A percentile compares a stretch with the other conserved stretches of the same genome.
Conservation (phyloP, 306 rosid genomes). For the Bauhinia variegata region DNA sequence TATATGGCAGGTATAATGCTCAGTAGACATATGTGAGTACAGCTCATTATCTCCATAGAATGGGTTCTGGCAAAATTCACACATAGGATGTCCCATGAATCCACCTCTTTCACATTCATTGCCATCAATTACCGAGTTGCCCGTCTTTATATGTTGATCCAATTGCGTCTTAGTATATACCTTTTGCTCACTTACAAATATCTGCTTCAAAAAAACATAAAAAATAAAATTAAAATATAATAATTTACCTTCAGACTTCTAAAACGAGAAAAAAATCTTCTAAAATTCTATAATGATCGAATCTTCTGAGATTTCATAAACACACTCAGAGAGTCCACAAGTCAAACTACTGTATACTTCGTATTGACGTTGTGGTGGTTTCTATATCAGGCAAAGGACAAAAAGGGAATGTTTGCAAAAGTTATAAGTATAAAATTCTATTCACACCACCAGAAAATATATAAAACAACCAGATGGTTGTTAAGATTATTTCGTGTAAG, state of each 20-base stretch:
- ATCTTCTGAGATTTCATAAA: too few relatives aligned
- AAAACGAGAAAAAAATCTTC: neutral
- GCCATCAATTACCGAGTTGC: constrained; percentile 65
- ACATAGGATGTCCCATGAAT: constrained; percentile 60
- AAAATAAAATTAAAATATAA: neutral
- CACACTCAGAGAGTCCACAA: too few relatives aligned
- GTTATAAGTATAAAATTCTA: too few relatives aligned
- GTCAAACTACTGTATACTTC: too few relatives aligned
- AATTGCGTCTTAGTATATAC: constrained; percentile 52
- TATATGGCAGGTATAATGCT: constrained; percentile 63
- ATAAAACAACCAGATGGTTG: too few relatives aligned
- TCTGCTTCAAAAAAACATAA: constrained; percentile 31
- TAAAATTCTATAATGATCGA: too few relatives aligned
- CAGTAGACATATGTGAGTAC: constrained; percentile 63
- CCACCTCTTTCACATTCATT: constrained; percentile 71
- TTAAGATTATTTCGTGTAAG: neutral
- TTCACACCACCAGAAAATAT: neutral
- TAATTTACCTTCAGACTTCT: neutral
- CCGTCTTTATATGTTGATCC: constrained; percentile 55
- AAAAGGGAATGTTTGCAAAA: too few relatives aligned
- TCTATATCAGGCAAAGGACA: too few relatives aligned
- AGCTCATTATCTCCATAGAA: constrained; percentile 64
- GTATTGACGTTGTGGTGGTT: too few relatives aligned
- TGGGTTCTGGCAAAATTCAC: constrained; percentile 62
- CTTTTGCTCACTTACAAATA: constrained; percentile 65